A percentile compares a stretch with the other conserved stretches of the same genome.
Conservation (phyloP, 805 yeast species). For the Phaffomyces thermotolerans region DNA sequence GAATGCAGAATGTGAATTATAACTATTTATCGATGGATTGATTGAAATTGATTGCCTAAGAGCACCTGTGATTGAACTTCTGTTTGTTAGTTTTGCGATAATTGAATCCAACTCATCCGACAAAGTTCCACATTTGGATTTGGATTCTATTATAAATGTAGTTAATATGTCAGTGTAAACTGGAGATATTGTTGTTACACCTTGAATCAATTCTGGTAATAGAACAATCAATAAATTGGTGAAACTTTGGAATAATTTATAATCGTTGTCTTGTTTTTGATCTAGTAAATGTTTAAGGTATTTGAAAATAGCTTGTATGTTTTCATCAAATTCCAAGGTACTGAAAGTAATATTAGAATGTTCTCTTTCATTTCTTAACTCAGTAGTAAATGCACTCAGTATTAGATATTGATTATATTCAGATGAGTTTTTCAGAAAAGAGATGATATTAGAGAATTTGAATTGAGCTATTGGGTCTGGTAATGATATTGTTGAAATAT, state of each 20-base stretch:
- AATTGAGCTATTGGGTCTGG: slow-evolving; percentile 8
- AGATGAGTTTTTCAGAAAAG: slow-evolving; percentile 6
- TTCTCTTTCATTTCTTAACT: slow-evolving; percentile 8
- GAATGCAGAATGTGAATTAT: slow-evolving; percentile 10
- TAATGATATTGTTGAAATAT: slow-evolving; percentile 6
- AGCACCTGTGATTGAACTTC: slow-evolving; percentile 9
- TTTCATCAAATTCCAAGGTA: slow-evolving; percentile 13
- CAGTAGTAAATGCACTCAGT: slow-evolving; percentile 11
- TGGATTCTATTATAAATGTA: slow-evolving; percentile 6
- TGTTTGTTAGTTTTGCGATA: slow-evolving; percentile 11
- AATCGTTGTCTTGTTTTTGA: not conserved
- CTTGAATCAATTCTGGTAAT: slow-evolving; percentile 8
- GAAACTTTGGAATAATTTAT: slow-evolving; percentile 6
- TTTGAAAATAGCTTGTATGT: slow-evolving; percentile 4
- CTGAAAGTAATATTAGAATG: slow-evolving; percentile 8
- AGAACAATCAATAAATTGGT: slow-evolving; percentile 9
- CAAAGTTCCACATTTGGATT: slow-evolving; percentile 2
- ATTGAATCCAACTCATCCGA: slow-evolving; percentile 12
- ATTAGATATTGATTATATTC: slow-evolving; percentile 16
- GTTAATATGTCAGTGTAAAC: slow-evolving; percentile 11
- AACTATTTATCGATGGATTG: not conserved
- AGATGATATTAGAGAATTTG: slow-evolving; percentile 11
- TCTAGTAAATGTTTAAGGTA: slow-evolving; percentile 11
- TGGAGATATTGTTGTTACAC: slow-evolving; percentile 2
- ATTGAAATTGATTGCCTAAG: slow-evolving; percentile 10